Evolutionary conservation across 805 yeast species (phyloP).

Genomic region (Zygosaccharomyces kombuchaensis): DNA sequence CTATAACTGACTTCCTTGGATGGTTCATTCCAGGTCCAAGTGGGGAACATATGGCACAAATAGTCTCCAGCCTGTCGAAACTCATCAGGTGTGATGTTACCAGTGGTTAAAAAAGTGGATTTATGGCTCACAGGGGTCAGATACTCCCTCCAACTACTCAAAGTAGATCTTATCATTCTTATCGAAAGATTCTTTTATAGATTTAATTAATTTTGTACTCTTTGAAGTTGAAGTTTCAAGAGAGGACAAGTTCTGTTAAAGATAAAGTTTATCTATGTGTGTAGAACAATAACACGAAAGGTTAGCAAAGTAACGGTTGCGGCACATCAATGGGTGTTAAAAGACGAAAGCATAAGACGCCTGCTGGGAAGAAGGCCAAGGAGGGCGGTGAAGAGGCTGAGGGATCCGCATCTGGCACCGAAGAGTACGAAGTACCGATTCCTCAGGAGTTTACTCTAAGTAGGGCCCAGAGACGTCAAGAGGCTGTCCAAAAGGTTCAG

Average conservation of each 20-base stretch:
- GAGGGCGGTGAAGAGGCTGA: background rate
- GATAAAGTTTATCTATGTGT: background rate
- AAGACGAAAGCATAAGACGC: background rate
- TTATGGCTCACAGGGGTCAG: conserved; percentile 83
- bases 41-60: conserved; percentile 84
- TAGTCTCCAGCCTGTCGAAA: conserved; percentile 94
- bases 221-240: conserved; percentile 1
- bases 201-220: background rate
- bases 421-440: conserved; percentile 1
- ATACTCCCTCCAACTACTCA: conserved; percentile 85
- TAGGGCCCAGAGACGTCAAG: conserved; percentile 2
- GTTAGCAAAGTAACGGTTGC: background rate
- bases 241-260: conserved; percentile 1
- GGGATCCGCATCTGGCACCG: background rate
- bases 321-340: background rate
- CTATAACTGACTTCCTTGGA: conserved; percentile 35
- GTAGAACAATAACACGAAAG: background rate
- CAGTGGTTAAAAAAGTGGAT: conserved; percentile 82
- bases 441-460: conserved; percentile 1
- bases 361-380: background rate
- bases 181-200: background rate
- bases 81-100: conserved; percentile 94
- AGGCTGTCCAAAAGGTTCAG: conserved; percentile 1
- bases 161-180: conserved; percentile 58
- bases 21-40: conserved; percentile 84